phyloP scores from a whole-genome alignment of 2,329 filamentous ascomycete species.

The Talaromyces funiculosus region DNA sequence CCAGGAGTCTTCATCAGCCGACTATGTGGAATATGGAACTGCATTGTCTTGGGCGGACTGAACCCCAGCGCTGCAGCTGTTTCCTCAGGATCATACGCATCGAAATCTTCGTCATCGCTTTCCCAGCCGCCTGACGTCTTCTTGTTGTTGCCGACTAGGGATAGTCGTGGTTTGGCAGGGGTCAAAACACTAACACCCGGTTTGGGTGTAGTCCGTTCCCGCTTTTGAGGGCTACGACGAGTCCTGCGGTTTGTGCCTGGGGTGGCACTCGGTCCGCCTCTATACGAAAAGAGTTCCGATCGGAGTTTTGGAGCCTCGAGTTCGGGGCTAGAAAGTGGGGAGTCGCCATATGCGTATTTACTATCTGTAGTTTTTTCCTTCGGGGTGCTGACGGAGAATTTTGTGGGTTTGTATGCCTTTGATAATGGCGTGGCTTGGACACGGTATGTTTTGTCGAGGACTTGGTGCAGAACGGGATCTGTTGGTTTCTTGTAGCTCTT shows the following conservation, averaged over 20 bases:
- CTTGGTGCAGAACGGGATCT: conserved; percentile 78
- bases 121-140: conserved; percentile 55
- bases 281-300: conserved; percentile 78
- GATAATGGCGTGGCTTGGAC: conserved; percentile 86
- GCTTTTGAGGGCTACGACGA: conserved; percentile 15
- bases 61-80: conserved; percentile 58
- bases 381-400: conserved; percentile 26
- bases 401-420: conserved; percentile 31
- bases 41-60: conserved; percentile 76
- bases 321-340: conserved; percentile 68
- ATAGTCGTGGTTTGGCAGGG: conserved; percentile 44
- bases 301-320: conserved; percentile 76
- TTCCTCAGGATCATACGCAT: conserved; percentile 49
- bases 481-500: conserved; percentile 33
- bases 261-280: conserved; percentile 71
- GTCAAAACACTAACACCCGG: conserved; percentile 85
- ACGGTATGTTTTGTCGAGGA: conserved; percentile 94
- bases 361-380: conserved; percentile 21
- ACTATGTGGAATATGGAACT: conserved; percentile 48
- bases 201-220: conserved; percentile 48
- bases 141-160: conserved; percentile 18
- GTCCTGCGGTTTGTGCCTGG: conserved; percentile 38
- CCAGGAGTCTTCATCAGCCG: conserved; percentile 46
- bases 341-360: conserved; percentile 33
- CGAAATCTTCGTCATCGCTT: conserved; percentile 56